A percentile compares a stretch with the other conserved stretches of the same genome.
Conservation (phyloP, 257 asterid genomes). For the Petrea volubilis region DNA sequence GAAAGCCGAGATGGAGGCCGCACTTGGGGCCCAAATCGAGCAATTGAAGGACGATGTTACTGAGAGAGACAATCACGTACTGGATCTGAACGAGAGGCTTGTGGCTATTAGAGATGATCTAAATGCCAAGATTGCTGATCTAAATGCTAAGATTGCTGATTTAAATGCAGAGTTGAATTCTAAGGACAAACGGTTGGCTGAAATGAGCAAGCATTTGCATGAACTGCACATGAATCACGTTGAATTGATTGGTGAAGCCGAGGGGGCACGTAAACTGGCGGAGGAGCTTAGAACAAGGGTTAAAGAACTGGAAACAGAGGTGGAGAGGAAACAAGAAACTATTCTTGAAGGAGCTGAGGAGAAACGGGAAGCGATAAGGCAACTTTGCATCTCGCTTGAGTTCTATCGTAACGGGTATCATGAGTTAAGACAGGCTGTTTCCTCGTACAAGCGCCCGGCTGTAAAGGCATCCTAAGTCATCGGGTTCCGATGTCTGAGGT, state of each 20-base stretch:
- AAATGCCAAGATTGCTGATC: slow-evolving; percentile 29
- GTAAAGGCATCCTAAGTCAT: slow-evolving; percentile 50
- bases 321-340: slow-evolving; percentile 47
- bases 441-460: slow-evolving; percentile 45
- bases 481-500: not conserved
- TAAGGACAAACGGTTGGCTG: slow-evolving; percentile 46
- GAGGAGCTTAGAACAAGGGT: slow-evolving; percentile 46
- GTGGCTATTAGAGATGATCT: slow-evolving; percentile 40
- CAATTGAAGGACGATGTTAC: slow-evolving; percentile 43
- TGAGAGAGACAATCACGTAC: slow-evolving; percentile 43
- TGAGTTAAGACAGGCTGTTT: slow-evolving; percentile 60
- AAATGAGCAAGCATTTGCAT: slow-evolving; percentile 56
- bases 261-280: slow-evolving; percentile 37
- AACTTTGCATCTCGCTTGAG: slow-evolving; percentile 78
- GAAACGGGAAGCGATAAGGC: slow-evolving; percentile 91
- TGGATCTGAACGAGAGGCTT: slow-evolving; percentile 42
- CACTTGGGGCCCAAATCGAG: slow-evolving; percentile 45
- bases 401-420: slow-evolving; percentile 72
- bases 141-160: slow-evolving; percentile 27
- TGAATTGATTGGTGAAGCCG: slow-evolving; percentile 41
- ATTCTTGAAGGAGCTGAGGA: slow-evolving; percentile 77
- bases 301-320: slow-evolving; percentile 55
- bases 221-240: slow-evolving; percentile 62
- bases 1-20: slow-evolving; percentile 51
- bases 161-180: slow-evolving; percentile 37